Evolutionary conservation across 2,329 filamentous ascomycete genomes (phyloP), one percentile per base, ranked within the genome.

Genomic region (Incumbomyces delicatus): DNA sequence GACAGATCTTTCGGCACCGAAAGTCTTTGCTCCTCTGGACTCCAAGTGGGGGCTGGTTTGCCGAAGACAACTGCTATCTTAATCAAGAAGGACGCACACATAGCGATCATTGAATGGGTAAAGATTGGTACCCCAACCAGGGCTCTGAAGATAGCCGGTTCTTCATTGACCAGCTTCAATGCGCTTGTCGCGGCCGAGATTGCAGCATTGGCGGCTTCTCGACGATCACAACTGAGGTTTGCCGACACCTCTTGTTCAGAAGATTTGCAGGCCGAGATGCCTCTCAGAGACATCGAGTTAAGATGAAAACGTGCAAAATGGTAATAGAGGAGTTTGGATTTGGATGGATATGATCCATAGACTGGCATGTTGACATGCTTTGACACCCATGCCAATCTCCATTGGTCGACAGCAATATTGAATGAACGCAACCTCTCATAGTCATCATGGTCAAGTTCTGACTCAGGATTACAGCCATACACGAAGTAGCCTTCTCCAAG

Each of bases 391-490:
- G 69, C 62, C 3, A 71, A 62, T 50, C 70, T 67, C 73, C 72
- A 75, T 50, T 72, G 68, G 56, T 74, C 71, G 12, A 76, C 63
- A 3, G 63, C 60, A 12, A 74, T 60, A 47, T 68, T 68, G 53
- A 65, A 67, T 29, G 63, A 59, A 10, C 66, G 58, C 38, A 69
- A 51, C 47, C 78, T 75, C 11, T 69, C 65, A 29, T 71, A 67
- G 47, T 77, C 75, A 2, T 69, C 67, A 16, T 72, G 65, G 0
- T 72, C 71, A 4, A 80, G 62, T 0, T 70, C 65, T 22, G 75
- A 69, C 11, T 74, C 71, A 0, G 66, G 72, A 41, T 80, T 75
- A 1, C 69, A 70, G 0, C 77, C 76, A 50, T 80, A 79, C 0
- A 75, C 76, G 63, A 51, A 71, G 61, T 54, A 78, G 60, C 57